These are phyloP conservation scores for Colletotrichum falcatum DNA, from an alignment of 2,329 filamentous ascomycete genomes.

Conservation along the genomic window DNA sequence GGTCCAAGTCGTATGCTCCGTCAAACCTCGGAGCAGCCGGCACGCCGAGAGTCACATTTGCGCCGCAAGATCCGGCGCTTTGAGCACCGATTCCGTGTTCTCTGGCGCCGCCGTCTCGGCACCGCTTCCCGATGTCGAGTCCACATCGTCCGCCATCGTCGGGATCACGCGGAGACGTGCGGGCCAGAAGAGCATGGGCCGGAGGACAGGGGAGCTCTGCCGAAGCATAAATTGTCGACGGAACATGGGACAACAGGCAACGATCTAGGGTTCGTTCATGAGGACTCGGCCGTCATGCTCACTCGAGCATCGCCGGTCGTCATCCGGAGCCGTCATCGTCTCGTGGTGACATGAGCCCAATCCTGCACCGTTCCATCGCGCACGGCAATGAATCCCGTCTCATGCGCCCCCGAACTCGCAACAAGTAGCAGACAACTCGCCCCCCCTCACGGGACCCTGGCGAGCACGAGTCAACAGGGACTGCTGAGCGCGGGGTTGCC, in stretches of 20 bases:
- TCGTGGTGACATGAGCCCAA: neutral
- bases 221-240: neutral
- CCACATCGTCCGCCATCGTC: conserved; percentile 35
- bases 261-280: neutral
- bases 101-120: conserved; percentile 42
- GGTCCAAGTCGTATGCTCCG: neutral
- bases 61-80: conserved; percentile 61
- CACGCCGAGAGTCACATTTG: conserved; percentile 55
- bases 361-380: neutral
- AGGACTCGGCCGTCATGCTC: neutral
- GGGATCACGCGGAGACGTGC: conserved; percentile 16
- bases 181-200: neutral
- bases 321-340: neutral
- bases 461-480: conserved; percentile 35
- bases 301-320: neutral
- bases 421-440: too few relatives aligned
- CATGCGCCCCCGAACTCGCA: conserved; percentile 4
- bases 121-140: conserved; percentile 23
- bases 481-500: conserved; percentile 33
- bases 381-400: neutral
- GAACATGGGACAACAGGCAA: neutral
- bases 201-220: neutral
- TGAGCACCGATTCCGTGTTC: conserved; percentile 59
- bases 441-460: conserved; percentile 11
- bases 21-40: neutral